phyloP scores from a whole-genome alignment of 306 rosid species.

The Vigna reflexopilosa region DNA sequence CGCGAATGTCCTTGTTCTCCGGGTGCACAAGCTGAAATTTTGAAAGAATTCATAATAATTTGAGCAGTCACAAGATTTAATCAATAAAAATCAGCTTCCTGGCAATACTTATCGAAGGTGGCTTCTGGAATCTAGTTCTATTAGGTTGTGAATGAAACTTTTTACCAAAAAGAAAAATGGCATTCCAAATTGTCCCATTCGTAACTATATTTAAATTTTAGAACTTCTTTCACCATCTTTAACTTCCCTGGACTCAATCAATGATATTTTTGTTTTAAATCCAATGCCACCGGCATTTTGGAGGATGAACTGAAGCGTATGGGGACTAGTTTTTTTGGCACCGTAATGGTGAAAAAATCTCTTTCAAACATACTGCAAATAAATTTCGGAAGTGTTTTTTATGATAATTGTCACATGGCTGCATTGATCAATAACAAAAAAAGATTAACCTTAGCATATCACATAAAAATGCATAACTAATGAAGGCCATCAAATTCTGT shows the following conservation, averaged over 20 bases:
- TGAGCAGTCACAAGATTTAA: conserved; percentile 16
- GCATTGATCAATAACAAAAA: background rate
- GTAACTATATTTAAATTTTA: conserved; percentile 14
- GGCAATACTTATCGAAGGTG: background rate
- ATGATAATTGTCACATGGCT: conserved; percentile 1
- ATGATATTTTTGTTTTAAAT: background rate
- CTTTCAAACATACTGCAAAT: background rate
- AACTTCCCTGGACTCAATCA: conserved; percentile 26
- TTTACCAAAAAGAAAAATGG: conserved; percentile 8
- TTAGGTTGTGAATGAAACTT: conserved; percentile 2
- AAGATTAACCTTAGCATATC: background rate
- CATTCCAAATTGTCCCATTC: background rate
- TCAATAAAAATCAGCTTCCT: background rate
- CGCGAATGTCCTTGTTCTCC: conserved; percentile 77
- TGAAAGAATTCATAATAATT: conserved; percentile 10
- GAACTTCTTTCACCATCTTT: background rate
- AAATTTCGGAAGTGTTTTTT: background rate
- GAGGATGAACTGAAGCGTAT: background rate
- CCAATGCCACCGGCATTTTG: background rate
- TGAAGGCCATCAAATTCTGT: background rate
- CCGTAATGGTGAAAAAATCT: background rate
- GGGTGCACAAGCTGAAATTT: conserved; percentile 83
- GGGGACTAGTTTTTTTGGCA: background rate
- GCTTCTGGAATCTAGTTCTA: background rate
- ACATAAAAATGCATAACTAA: background rate